Percentiles rank a stretch among this genome's conserved stretches.
Evolutionary conservation across 2,329 filamentous ascomycete species (phyloP).

Genomic region (Trichoderma citrinoviride): DNA sequence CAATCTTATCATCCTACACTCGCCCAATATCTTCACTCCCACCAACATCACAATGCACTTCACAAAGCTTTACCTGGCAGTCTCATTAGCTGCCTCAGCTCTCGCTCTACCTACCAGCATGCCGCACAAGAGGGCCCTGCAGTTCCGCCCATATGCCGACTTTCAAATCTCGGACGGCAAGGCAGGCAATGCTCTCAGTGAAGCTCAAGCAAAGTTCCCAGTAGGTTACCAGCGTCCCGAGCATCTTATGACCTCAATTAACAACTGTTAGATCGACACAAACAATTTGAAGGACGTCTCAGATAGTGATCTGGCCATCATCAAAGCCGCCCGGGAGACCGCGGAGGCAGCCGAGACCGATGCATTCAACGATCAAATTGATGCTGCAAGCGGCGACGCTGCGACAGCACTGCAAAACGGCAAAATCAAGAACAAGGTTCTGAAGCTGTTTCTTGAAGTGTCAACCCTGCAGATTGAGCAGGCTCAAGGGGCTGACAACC

Average conservation of each 20-base stretch:
- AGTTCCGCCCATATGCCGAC: constrained; percentile 6
- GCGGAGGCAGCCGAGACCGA: constrained; percentile 1
- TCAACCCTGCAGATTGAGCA: constrained; percentile 4
- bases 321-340: neutral
- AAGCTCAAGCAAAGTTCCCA: neutral
- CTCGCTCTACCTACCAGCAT: neutral
- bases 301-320: neutral
- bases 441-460: constrained; percentile 4
- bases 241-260: neutral
- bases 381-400: neutral
- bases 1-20: neutral
- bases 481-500: neutral
- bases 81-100: neutral
- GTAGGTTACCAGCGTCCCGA: neutral
- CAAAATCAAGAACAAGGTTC: constrained; percentile 13
- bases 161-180: neutral
- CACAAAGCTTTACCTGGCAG: neutral
- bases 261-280: neutral
- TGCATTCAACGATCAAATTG: constrained; percentile 1
- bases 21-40: neutral
- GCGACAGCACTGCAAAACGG: constrained; percentile 2
- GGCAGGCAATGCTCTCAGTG: neutral
- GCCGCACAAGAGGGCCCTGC: neutral
- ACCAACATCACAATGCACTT: neutral
- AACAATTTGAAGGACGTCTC: neutral